Evolutionary conservation across 2,329 filamentous ascomycete species (phyloP), one percentile per base, ranked within the genome.

Genomic region (Apiospora malaysiana): DNA sequence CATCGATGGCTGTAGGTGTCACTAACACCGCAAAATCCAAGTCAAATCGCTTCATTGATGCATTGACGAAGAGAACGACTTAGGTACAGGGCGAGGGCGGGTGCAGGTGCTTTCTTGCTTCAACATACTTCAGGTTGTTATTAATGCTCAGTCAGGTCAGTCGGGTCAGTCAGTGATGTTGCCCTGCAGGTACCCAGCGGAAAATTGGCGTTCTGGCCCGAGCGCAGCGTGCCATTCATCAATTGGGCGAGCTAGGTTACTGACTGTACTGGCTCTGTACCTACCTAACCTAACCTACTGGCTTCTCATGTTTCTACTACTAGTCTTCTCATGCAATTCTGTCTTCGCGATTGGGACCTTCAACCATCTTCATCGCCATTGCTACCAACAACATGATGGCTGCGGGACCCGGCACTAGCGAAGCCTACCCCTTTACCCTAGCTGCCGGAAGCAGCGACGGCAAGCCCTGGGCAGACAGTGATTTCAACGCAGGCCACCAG

Each of bases 381-480:
- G 8, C 27, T 40, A 40, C 40, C 56, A 63, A 21, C 56, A 10
- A 40, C 56, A 40, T 32, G 9, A 63, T 63, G 56, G 56, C 56
- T 40, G 32, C 56, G 56, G 56, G 56, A 63, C 21, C 56, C 21
- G 56, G 56, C 18, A 63, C 18, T 32, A 40, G 27, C 18, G 43
- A 47, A 18, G 51, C 40, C 14, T 70, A 66, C 47, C 65, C 65
- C 9, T 68, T 70, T 45, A 46, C 27, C 16, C 63, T 73, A 7
- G 25, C 27, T 2, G 23, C 40, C 12, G 27, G 66, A 1, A 59
- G 49, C 23, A 74, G 73, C 32, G 69, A 70, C 70, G 75, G 74
- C 4, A 73, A 68, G 51, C n/a, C 43, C 7, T 73, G 71, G 71
- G 25, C 43, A 12, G 71, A 73, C 5, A 43, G 69, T 25, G 67